Evolutionary conservation across 805 yeast genomes (phyloP).

Genomic region (Candida parachauliodes): DNA sequence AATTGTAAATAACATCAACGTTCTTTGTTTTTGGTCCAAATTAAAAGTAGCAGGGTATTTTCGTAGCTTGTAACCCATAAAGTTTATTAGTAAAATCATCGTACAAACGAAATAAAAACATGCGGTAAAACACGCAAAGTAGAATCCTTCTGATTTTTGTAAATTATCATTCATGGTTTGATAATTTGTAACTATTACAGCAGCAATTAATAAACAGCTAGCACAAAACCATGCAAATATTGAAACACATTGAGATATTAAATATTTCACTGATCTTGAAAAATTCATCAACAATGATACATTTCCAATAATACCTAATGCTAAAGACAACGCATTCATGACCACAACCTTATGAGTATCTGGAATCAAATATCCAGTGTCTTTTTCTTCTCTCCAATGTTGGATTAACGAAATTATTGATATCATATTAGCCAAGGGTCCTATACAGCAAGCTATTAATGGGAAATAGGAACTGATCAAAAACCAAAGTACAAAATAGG

Average conservation of each 20-base stretch:
- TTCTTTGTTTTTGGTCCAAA: conserved; percentile 62
- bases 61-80: conserved; percentile 52
- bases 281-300: conserved; percentile 68
- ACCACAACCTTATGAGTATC: conserved; percentile 46
- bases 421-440: conserved; percentile 73
- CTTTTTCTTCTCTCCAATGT: conserved; percentile 51
- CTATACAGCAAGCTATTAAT: conserved; percentile 69
- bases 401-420: conserved; percentile 70
- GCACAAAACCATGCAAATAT: conserved; percentile 66
- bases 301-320: conserved; percentile 66
- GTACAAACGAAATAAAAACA: conserved; percentile 59
- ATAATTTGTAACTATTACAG: conserved; percentile 35
- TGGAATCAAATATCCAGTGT: conserved; percentile 17
- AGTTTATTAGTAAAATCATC: conserved; percentile 51
- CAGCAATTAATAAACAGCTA: conserved; percentile 47
- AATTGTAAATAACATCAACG: conserved; percentile 70
- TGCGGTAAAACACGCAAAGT: conserved; percentile 71
- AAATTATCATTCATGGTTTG: conserved; percentile 8
- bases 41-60: conserved; percentile 73
- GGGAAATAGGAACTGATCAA: conserved; percentile 68
- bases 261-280: conserved; percentile 53
- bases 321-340: conserved; percentile 61
- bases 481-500: conserved; percentile 53
- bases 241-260: conserved; percentile 58
- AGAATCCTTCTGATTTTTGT: conserved; percentile 59